A percentile compares a stretch with the other conserved stretches of the same genome.
These are phyloP conservation scores for Trypanosomatidae sp. DNA, from an alignment of 208 protist species.

Conservation along the genomic window DNA sequence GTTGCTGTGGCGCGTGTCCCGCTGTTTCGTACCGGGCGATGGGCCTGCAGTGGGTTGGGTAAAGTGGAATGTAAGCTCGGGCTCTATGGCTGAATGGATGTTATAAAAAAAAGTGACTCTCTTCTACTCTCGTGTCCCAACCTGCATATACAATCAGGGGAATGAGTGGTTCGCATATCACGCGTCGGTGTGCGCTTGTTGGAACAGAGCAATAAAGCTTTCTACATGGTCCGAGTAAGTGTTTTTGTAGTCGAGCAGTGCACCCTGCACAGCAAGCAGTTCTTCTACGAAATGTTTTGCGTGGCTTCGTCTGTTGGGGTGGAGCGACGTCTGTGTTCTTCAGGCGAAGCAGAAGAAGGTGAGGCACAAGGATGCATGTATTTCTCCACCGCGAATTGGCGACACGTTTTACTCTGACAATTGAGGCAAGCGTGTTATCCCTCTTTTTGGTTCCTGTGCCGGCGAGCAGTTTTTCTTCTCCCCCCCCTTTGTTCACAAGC, in stretches of 20 bases:
- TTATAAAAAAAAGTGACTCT: not conserved
- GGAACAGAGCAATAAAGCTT: not conserved
- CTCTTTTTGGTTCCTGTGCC: not conserved
- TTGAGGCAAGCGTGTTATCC: not conserved
- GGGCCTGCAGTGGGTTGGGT: not conserved
- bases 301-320: not conserved
- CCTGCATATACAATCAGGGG: not conserved
- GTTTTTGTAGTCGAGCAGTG: not conserved
- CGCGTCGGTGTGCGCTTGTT: not conserved
- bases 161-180: not conserved
- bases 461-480: not conserved
- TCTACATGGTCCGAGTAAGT: not conserved
- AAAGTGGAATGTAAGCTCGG: not conserved
- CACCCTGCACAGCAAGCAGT: not conserved
- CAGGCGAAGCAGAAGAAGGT: not conserved
- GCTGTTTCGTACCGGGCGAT: not conserved
- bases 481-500: constrained; percentile 5
- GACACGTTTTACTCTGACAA: not conserved
- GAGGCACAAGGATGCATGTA: not conserved
- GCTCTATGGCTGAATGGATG: not conserved
- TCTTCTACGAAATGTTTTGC: not conserved
- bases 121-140: not conserved
- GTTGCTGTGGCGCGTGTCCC: not conserved
- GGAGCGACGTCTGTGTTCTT: not conserved
- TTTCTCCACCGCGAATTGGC: not conserved